phyloP scores from a whole-genome alignment of 2,329 filamentous ascomycete species.

The Zasmidium cellare region DNA sequence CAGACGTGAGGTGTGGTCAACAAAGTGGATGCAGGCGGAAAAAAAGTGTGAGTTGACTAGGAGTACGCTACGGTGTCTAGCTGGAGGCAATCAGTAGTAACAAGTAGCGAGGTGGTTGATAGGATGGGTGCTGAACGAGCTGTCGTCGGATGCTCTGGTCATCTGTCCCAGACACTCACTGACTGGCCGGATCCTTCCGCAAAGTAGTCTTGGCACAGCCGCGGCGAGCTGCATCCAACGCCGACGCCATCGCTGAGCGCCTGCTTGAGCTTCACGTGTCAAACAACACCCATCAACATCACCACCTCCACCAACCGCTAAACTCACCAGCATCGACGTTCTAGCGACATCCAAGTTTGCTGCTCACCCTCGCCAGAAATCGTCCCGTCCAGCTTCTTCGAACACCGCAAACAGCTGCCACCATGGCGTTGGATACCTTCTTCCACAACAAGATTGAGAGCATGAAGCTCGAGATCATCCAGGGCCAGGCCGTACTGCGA shows the following conservation, averaged over 20 bases:
- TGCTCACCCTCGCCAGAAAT: neutral
- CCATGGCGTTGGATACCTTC: constrained; percentile 98
- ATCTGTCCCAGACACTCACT: neutral
- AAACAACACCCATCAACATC: constrained; percentile 10
- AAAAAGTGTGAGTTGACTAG: neutral
- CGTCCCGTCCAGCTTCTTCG: constrained; percentile 1
- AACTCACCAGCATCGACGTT: constrained; percentile 2
- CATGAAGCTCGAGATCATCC: constrained; percentile 99
- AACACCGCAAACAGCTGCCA: constrained; percentile 40
- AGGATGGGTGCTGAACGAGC: too few relatives aligned
- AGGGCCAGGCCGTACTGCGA: constrained; percentile 92
- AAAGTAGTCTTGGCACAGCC: neutral
- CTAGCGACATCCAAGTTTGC: neutral
- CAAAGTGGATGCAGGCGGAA: neutral
- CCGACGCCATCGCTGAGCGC: constrained; percentile 1
- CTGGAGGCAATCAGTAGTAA: neutral
- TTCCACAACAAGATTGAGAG: constrained; percentile 99
- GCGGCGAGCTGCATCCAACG: neutral
- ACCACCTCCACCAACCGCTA: constrained; percentile 2
- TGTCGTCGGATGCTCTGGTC: neutral
- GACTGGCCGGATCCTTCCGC: neutral
- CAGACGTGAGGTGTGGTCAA: neutral
- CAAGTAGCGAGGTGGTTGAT: too few relatives aligned
- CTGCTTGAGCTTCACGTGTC: constrained; percentile 2
- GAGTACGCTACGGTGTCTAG: neutral